These are phyloP conservation scores for Microcyclospora tardicrescens DNA, from an alignment of 2,329 filamentous ascomycete genomes.

Conservation along the genomic window DNA sequence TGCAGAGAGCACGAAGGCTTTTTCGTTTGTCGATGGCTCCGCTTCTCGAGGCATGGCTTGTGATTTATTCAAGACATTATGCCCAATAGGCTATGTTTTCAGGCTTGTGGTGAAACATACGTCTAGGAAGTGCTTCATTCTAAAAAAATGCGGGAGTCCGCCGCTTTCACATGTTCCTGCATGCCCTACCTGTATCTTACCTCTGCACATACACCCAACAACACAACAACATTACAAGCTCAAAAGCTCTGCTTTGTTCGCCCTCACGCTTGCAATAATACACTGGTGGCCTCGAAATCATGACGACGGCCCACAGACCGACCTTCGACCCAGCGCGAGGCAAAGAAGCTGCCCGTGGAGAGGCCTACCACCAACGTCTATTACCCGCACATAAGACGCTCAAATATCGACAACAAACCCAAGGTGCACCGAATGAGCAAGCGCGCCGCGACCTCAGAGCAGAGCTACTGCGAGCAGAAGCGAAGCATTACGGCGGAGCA, in stretches of 20 bases:
- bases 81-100: background rate
- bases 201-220: too few species aligned
- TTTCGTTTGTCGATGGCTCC: slow-evolving; percentile 80
- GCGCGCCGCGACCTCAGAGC: slow-evolving; percentile 68
- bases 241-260: too few species aligned
- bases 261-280: too few species aligned
- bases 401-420: slow-evolving; percentile 79
- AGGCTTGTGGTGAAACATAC: too few species aligned
- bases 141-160: background rate
- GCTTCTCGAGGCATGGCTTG: slow-evolving; percentile 76
- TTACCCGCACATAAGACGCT: slow-evolving; percentile 87
- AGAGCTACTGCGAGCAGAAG: slow-evolving; percentile 80
- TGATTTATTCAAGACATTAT: background rate
- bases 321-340: slow-evolving; percentile 94
- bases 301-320: slow-evolving; percentile 57
- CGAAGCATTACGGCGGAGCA: slow-evolving; percentile 56
- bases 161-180: slow-evolving; percentile 1
- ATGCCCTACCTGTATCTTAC: too few species aligned
- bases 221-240: too few species aligned
- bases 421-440: slow-evolving; percentile 68
- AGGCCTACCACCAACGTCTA: slow-evolving; percentile 90
- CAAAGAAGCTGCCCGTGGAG: slow-evolving; percentile 86
- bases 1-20: slow-evolving; percentile 70
- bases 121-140: background rate
- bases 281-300: slow-evolving; percentile 13